phyloP scores from a whole-genome alignment of 192 early-diverging fungal species.

The Coemansia sp. region DNA sequence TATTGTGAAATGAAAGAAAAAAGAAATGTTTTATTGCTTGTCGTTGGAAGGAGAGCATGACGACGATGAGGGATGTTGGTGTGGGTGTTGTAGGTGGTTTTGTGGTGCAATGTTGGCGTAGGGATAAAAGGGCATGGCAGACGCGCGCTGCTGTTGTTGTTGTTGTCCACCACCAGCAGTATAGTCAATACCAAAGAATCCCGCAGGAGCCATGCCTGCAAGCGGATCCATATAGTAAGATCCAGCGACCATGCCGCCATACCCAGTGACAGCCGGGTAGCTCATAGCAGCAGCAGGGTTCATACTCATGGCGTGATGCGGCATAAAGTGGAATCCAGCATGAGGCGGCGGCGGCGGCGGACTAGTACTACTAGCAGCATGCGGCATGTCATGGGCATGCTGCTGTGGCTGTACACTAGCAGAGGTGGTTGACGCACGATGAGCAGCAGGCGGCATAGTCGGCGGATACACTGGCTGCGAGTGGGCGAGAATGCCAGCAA shows the following conservation, averaged over 20 bases:
- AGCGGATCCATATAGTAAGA: constrained; percentile 5
- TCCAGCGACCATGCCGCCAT: constrained; percentile 44
- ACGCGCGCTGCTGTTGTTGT: background rate
- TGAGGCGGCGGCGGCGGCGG: constrained; percentile 22
- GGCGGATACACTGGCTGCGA: constrained; percentile 37
- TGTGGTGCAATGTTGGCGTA: constrained; percentile 9
- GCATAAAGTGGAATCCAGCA: constrained; percentile 28
- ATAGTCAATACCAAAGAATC: constrained; percentile 24
- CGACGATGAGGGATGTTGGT: constrained; percentile 1
- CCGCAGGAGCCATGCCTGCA: background rate
- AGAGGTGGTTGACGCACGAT: background rate
- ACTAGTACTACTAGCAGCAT: constrained; percentile 16
- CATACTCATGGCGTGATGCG: background rate
- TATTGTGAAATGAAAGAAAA: background rate
- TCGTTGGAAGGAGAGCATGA: background rate
- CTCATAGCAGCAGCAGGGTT: constrained; percentile 31
- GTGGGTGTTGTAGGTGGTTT: background rate
- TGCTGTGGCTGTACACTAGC: background rate
- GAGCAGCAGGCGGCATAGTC: constrained; percentile 4
- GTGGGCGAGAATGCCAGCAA: constrained; percentile 24
- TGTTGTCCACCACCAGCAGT: background rate
- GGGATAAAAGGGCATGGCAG: constrained; percentile 21
- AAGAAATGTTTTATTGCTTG: background rate
- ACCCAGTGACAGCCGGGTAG: constrained; percentile 37
- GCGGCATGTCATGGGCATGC: background rate